Conservation (phyloP, 352 stramenopile species). For the Pythium plurisporium region DNA sequence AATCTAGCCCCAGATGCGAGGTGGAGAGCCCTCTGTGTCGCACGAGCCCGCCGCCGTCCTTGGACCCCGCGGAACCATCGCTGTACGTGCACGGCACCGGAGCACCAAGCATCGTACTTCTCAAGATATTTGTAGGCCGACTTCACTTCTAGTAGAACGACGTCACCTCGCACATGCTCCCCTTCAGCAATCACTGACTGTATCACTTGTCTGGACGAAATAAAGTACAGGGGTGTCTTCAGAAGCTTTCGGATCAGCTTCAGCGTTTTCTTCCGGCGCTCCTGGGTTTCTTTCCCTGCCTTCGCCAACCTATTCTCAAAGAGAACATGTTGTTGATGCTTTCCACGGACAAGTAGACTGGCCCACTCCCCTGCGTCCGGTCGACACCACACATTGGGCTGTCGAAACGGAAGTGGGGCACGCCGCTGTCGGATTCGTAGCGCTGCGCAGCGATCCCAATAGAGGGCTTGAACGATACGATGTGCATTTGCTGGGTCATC, state of each 20-base stretch:
- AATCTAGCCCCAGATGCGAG: constrained; percentile 27
- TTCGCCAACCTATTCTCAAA: constrained; percentile 59
- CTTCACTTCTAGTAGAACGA: constrained; percentile 68
- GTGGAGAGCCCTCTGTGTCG: constrained; percentile 28
- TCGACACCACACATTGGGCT: constrained; percentile 63
- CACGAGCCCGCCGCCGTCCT: constrained; percentile 27
- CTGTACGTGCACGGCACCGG: constrained; percentile 38
- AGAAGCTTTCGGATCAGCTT: constrained; percentile 48
- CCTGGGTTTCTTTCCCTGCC: constrained; percentile 48
- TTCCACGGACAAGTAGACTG: constrained; percentile 49
- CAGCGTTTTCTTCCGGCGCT: constrained; percentile 42
- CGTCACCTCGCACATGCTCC: constrained; percentile 53
- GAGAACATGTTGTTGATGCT: constrained; percentile 58
- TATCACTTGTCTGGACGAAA: constrained; percentile 44
- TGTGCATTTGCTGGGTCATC: background rate
- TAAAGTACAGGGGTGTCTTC: constrained; percentile 52
- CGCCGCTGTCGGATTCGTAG: constrained; percentile 55
- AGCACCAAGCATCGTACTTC: constrained; percentile 67
- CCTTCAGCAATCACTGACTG: constrained; percentile 48
- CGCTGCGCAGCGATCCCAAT: constrained; percentile 78
- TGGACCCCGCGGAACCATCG: constrained; percentile 54
- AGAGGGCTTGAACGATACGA: constrained; percentile 59
- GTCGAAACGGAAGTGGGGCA: constrained; percentile 35
- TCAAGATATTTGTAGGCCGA: constrained; percentile 47
- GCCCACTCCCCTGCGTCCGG: constrained; percentile 70